Conservation (phyloP, 768 basidiomycete genomes). For the Boletus bicolor region DNA sequence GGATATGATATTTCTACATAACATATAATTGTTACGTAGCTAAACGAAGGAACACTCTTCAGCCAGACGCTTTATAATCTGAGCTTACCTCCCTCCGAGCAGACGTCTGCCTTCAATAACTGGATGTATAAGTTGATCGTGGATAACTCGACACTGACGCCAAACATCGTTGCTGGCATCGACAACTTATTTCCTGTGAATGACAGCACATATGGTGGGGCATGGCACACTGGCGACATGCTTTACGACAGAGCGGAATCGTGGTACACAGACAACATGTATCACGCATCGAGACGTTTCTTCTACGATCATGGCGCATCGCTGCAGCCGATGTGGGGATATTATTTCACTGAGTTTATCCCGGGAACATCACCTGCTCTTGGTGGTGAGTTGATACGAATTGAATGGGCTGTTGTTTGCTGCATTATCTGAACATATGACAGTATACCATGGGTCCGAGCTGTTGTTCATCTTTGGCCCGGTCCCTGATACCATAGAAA, state of each 20-base stretch:
- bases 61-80: constrained; percentile 33
- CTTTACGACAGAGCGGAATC: constrained; percentile 54
- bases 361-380: constrained; percentile 46
- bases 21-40: background rate
- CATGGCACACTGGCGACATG: constrained; percentile 58
- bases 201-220: constrained; percentile 43
- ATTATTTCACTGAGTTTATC: constrained; percentile 56
- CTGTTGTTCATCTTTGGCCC: constrained; percentile 34
- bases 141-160: constrained; percentile 38
- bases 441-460: constrained; percentile 20
- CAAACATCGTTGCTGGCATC: constrained; percentile 38
- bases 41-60: constrained; percentile 14
- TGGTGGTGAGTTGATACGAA: constrained; percentile 40
- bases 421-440: background rate
- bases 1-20: background rate
- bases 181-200: constrained; percentile 46
- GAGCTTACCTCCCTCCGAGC: constrained; percentile 36
- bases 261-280: constrained; percentile 62
- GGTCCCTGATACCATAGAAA: constrained; percentile 41
- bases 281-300: constrained; percentile 45
- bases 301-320: constrained; percentile 49
- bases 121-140: constrained; percentile 51
- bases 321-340: constrained; percentile 49
- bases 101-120: constrained; percentile 43
- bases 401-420: background rate